Evolutionary conservation across 257 asterid genomes (phyloP).

Genomic region (Solanum chilense): DNA sequence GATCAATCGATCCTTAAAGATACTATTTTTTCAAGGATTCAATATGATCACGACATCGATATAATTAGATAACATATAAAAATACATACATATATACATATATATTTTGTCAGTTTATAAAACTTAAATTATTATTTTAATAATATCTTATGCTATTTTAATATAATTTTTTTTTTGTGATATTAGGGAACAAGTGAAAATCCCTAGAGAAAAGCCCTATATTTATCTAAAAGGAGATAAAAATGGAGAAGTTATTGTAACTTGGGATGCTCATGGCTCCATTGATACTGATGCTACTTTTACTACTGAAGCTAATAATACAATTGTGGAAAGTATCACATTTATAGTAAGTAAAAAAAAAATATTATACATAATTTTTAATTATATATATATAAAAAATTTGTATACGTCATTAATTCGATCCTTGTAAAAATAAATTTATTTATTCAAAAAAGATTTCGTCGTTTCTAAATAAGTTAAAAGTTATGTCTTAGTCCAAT

Average conservation of each 20-base stretch:
- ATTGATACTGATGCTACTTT: conserved; percentile 41
- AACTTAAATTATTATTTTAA: not conserved
- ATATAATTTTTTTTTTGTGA: not conserved
- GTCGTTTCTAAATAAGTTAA: not conserved
- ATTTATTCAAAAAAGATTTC: not conserved
- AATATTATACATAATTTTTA: too few relatives aligned
- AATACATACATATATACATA: too few relatives aligned
- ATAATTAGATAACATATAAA: too few relatives aligned
- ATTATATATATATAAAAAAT: too few relatives aligned
- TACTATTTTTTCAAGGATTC: not conserved
- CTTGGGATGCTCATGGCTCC: conserved; percentile 23
- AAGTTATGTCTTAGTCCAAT: not conserved
- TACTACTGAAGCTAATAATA: conserved; percentile 37
- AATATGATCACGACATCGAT: not conserved
- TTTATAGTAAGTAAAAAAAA: conserved; percentile 29
- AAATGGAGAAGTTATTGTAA: conserved; percentile 12
- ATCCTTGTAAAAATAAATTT: not conserved
- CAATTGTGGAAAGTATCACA: conserved; percentile 28
- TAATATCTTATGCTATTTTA: not conserved
- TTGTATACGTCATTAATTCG: not conserved
- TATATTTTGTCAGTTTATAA: not conserved
- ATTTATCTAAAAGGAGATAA: conserved; percentile 45
- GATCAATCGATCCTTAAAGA: not conserved
- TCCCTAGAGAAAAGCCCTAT: conserved; percentile 38
- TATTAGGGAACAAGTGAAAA: conserved; percentile 38